phyloP scores from a whole-genome alignment of 495 filamentous ascomycete genomes.

The Aspergillus steynii region DNA sequence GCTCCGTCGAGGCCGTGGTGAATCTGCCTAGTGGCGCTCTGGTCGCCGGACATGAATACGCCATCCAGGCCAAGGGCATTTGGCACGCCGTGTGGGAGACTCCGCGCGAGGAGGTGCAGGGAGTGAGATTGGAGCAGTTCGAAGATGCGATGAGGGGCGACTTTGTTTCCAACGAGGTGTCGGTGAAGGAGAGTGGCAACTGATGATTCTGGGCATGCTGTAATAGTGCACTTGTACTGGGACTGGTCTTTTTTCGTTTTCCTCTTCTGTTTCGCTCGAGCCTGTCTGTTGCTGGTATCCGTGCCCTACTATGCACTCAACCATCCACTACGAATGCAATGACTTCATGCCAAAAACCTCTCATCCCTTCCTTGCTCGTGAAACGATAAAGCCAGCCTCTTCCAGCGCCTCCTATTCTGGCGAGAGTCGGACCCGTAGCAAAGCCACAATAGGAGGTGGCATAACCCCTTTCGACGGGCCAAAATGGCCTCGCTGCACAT shows the following conservation, averaged over 20 bases:
- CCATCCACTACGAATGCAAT: neutral
- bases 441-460: neutral
- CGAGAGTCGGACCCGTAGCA: neutral
- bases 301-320: neutral
- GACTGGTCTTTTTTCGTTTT: neutral
- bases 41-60: slow-evolving; percentile 27
- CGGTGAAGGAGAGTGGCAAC: neutral
- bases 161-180: slow-evolving; percentile 26
- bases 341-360: neutral
- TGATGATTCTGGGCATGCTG: neutral
- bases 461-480: neutral
- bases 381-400: neutral
- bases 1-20: slow-evolving; percentile 14
- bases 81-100: slow-evolving; percentile 37
- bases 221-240: neutral
- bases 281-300: too few relatives aligned
- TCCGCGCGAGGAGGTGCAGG: slow-evolving; percentile 21
- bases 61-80: slow-evolving; percentile 28
- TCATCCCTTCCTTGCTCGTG: neutral
- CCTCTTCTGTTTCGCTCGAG: neutral
- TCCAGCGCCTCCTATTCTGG: neutral
- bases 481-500: neutral
- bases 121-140: slow-evolving; percentile 20
- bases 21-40: slow-evolving; percentile 21
- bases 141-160: slow-evolving; percentile 20